phyloP scores from a whole-genome alignment of 129 eudicot genomes.

The Arctium minus region DNA sequence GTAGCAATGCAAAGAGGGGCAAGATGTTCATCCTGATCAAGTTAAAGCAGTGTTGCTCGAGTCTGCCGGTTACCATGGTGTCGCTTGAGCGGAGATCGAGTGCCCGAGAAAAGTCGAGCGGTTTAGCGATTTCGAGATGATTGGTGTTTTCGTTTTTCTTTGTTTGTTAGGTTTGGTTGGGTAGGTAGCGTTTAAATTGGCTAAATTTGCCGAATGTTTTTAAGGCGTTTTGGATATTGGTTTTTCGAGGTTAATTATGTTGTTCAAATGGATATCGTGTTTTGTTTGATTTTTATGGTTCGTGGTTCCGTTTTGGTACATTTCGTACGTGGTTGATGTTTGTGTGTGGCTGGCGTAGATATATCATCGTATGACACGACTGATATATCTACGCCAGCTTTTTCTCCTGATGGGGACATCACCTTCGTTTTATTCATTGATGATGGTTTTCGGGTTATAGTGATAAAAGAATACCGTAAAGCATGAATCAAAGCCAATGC shows the following conservation, averaged over 20 bases:
- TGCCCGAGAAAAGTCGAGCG: neutral
- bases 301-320: neutral
- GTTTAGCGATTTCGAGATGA: constrained; percentile 16
- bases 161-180: neutral
- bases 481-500: no score
- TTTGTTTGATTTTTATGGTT: neutral
- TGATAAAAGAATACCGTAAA: no score
- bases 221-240: constrained; percentile 4
- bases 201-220: neutral
- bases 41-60: constrained; percentile 80
- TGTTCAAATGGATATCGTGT: neutral
- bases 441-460: no score
- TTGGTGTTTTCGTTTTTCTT: neutral
- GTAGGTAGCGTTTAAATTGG: neutral
- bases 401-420: neutral
- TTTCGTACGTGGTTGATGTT: neutral
- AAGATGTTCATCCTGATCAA: constrained; percentile 75
- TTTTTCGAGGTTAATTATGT: neutral
- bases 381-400: neutral
- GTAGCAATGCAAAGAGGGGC: constrained; percentile 94
- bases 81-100: constrained; percentile 26
- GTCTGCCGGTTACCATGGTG: constrained; percentile 78
- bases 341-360: neutral
- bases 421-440: neutral
- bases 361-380: neutral